Percentiles rank a stretch among this genome's conserved stretches.
Evolutionary conservation across 1,284 basidiomycete genomes (phyloP).

Genomic region (Heterobasidion irregulare): DNA sequence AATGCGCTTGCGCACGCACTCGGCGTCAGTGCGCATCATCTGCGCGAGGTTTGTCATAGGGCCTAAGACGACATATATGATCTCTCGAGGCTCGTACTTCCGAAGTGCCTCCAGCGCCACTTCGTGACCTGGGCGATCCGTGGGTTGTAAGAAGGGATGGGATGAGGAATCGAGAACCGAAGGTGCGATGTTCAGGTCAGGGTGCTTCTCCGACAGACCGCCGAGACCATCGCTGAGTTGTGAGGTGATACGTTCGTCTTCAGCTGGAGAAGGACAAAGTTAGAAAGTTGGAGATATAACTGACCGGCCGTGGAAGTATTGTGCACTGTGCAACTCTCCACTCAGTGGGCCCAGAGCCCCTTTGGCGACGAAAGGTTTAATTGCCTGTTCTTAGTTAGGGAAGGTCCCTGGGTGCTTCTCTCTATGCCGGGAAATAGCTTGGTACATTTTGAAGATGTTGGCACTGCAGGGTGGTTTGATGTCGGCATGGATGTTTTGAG

Average conservation of each 20-base stretch:
- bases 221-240: slow-evolving; percentile 69
- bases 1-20: slow-evolving; percentile 48
- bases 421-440: slow-evolving; percentile 63
- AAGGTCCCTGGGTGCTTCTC: slow-evolving; percentile 55
- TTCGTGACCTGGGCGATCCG: slow-evolving; percentile 46
- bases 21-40: slow-evolving; percentile 52
- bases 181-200: slow-evolving; percentile 51
- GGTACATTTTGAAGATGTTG: slow-evolving; percentile 79
- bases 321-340: slow-evolving; percentile 73
- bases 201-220: slow-evolving; percentile 64
- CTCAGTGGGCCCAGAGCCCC: slow-evolving; percentile 69
- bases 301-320: slow-evolving; percentile 79
- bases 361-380: slow-evolving; percentile 55
- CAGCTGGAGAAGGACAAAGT: too few species aligned
- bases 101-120: slow-evolving; percentile 64
- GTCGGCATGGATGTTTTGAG: slow-evolving; percentile 10
- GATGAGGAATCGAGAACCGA: slow-evolving; percentile 17
- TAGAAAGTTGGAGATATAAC: not conserved
- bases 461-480: slow-evolving; percentile 29
- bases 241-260: not conserved
- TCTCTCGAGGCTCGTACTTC: slow-evolving; percentile 46
- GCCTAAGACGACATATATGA: slow-evolving; percentile 84
- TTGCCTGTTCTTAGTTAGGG: slow-evolving; percentile 40
- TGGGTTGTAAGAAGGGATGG: slow-evolving; percentile 44
- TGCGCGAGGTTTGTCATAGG: slow-evolving; percentile 84